Evolutionary conservation across 371 early-diverging fungal species (phyloP), one percentile per base, ranked within the genome.

Genomic region (Mortierella sp.): DNA sequence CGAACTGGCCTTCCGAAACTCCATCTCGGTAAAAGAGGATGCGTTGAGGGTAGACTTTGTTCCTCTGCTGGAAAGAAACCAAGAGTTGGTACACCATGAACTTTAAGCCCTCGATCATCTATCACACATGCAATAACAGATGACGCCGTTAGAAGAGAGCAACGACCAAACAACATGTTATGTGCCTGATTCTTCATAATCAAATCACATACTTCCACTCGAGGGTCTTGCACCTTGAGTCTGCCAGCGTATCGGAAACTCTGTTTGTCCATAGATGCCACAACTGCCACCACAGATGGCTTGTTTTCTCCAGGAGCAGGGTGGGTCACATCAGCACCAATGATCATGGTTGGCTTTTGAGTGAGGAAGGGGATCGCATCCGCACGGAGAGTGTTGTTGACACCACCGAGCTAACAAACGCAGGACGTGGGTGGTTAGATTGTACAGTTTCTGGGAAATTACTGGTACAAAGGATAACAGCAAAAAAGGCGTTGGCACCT

Each of bases 1-100:
- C 64, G 56, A 90, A 89, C 72, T 88, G 88, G 24, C 88, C 85
- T n/a, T 89, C 88, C 21, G 85, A 84, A 1, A 93, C 89, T 18
- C 94, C 94, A 67, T 91, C 91, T 12, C 94, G 85, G 79, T 88
- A 94, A 47, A 92, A 89, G 50, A 93, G 52, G 46, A 93, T 84
- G 18, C 83, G 69, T 27, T 67, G 18, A 2, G 87, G 88, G 23
- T 38, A 82, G 13, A 23, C 18, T 13, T 58, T 59, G 48, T 78
- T 71, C 16, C 51, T 62, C 3, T 43, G 41, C 5, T 59, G 48
- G 65, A 86, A 90, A 16, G 66, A 68, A 5, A 45, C 30, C 21
- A 88, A 55, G n/a, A 88, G 62, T 14, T 87, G 82, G 19, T 61
- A 50, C 1, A 81, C 79, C 72, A 90, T 72, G n/a, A 58, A 73